Conservation (phyloP, 345 rosid genomes). For the Syzygium aqueum region DNA sequence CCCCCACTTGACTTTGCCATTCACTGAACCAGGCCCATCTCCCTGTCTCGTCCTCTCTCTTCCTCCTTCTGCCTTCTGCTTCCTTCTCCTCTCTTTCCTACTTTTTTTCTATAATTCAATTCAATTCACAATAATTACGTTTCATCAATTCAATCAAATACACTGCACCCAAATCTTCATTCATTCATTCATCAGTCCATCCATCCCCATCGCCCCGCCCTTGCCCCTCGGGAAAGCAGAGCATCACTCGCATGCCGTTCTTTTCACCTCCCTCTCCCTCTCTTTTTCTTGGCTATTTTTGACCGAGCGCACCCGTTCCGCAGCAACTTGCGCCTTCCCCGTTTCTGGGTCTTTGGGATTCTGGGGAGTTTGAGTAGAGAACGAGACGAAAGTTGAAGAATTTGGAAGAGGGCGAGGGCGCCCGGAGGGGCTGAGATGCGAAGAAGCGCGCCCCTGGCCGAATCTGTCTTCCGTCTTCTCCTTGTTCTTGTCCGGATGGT, state of each 20-base stretch:
- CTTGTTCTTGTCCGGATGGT: neutral
- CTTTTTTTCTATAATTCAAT: neutral
- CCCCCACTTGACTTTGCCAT: neutral
- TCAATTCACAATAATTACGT: neutral
- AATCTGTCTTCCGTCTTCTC: neutral
- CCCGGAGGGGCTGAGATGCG: neutral
- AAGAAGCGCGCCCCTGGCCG: neutral
- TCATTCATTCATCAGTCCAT: neutral
- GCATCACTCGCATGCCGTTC: neutral
- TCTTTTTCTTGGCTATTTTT: neutral
- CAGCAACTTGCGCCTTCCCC: neutral
- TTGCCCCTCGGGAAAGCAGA: neutral
- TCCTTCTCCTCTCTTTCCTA: neutral
- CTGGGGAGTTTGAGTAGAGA: neutral
- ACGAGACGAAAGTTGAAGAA: neutral
- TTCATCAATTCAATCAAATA: neutral
- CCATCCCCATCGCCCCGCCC: neutral
- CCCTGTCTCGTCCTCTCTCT: neutral
- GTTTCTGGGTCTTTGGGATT: neutral
- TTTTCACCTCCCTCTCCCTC: neutral
- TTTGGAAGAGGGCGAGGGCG: neutral
- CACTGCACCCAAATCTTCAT: neutral
- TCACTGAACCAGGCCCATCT: slow-evolving; percentile 15
- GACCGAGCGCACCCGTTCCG: neutral
- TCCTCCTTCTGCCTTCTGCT: neutral